These are phyloP conservation scores for Hydrangea macrophylla DNA, from an alignment of 148 eudicot genomes.

Conservation along the genomic window DNA sequence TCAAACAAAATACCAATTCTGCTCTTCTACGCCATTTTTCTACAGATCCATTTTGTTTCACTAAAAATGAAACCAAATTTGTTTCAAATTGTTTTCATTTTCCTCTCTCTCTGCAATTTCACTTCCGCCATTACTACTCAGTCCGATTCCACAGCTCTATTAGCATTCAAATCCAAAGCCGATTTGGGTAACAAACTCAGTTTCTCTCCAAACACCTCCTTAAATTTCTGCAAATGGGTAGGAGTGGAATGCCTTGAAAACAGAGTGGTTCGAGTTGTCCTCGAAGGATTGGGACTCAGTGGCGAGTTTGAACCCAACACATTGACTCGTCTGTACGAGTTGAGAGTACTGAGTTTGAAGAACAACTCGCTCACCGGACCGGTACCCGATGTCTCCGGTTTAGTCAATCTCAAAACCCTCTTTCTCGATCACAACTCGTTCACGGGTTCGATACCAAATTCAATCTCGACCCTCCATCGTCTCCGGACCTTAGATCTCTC, in stretches of 20 bases:
- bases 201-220: conserved; percentile 22
- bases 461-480: conserved; percentile 35
- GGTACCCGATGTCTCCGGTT: conserved; percentile 41
- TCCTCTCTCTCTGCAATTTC: background rate
- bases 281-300: conserved; percentile 21
- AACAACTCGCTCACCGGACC: conserved; percentile 57
- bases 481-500: conserved; percentile 49
- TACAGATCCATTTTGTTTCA: too few relatives aligned
- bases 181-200: conserved; percentile 31
- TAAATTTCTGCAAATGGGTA: conserved; percentile 42
- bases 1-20: background rate
- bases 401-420: conserved; percentile 38
- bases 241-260: conserved; percentile 36
- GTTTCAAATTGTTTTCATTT: background rate
- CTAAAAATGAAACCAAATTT: background rate
- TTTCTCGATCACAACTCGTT: conserved; percentile 42
- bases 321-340: conserved; percentile 43
- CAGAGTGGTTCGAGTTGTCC: conserved; percentile 33
- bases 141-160: conserved; percentile 35
- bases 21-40: background rate
- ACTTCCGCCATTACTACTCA: conserved; percentile 4
- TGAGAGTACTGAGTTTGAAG: conserved; percentile 45
- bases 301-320: conserved; percentile 40
- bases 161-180: conserved; percentile 41
- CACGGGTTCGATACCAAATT: conserved; percentile 31